Conservation (phyloP, 352 stramenopile genomes). For the Phytophthora pisi region DNA sequence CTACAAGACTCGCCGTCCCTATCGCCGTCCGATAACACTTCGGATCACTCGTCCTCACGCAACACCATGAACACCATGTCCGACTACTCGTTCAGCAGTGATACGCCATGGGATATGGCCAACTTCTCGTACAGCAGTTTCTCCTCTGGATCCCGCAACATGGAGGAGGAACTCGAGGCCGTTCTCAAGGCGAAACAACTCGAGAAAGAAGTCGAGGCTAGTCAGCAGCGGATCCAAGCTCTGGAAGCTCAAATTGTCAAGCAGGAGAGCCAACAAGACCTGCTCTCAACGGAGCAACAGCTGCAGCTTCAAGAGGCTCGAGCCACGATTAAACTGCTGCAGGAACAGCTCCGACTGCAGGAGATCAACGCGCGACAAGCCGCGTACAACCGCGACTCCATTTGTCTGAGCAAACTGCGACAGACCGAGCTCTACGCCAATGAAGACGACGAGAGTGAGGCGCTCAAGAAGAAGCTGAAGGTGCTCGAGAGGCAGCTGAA, state of each 20-base stretch:
- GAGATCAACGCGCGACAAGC: conserved; percentile 59
- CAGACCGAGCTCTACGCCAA: conserved; percentile 44
- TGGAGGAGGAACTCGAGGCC: conserved; percentile 71
- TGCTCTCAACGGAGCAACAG: conserved; percentile 67
- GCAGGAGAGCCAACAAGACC: conserved; percentile 61
- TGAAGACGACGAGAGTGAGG: conserved; percentile 52
- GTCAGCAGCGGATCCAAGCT: conserved; percentile 58
- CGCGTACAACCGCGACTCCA: conserved; percentile 56
- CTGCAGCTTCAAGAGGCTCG: conserved; percentile 60
- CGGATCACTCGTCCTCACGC: conserved; percentile 39
- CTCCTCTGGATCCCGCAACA: conserved; percentile 35
- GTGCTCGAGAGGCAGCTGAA: conserved; percentile 78
- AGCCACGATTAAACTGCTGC: conserved; percentile 56
- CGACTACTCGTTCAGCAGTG: conserved; percentile 41
- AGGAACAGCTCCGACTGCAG: conserved; percentile 64
- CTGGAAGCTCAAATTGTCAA: conserved; percentile 62
- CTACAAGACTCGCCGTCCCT: conserved; percentile 17
- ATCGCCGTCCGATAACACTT: conserved; percentile 34
- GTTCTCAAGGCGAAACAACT: conserved; percentile 59
- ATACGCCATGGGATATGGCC: conserved; percentile 29
- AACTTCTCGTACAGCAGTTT: conserved; percentile 20
- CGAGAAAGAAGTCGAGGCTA: conserved; percentile 75
- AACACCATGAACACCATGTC: conserved; percentile 44
- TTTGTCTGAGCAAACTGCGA: conserved; percentile 57
- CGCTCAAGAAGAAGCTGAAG: conserved; percentile 70